These are phyloP conservation scores for Solanum etuberosum DNA, from an alignment of 257 asterid genomes.

Conservation along the genomic window DNA sequence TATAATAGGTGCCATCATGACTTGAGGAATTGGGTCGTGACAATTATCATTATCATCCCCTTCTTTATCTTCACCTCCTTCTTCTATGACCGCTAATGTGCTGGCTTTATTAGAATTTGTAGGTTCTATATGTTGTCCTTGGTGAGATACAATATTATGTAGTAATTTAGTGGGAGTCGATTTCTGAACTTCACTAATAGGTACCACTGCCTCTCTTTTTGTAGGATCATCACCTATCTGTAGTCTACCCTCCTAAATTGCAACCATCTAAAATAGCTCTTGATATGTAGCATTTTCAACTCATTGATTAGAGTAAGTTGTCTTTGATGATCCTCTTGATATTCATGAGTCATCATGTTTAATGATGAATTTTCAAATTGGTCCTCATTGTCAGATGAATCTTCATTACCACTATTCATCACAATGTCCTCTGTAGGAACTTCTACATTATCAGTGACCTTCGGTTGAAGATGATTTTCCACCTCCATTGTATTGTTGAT, in stretches of 20 bases:
- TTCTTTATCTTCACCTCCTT: neutral
- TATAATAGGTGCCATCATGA: neutral
- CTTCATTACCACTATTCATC: neutral
- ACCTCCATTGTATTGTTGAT: too few relatives aligned
- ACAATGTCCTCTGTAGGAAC: neutral
- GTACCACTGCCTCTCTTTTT: neutral
- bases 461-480: neutral
- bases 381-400: neutral
- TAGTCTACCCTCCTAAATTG: neutral
- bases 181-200: neutral
- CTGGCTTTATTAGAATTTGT: neutral
- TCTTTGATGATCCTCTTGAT: neutral
- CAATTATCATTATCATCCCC: neutral
- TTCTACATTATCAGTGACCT: neutral
- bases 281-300: neutral
- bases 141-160: neutral
- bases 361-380: neutral
- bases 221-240: neutral
- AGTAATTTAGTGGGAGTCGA: neutral
- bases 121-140: too few relatives aligned
- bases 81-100: neutral
- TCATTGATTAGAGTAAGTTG: neutral
- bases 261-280: neutral
- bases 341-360: neutral
- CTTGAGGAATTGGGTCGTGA: neutral